A percentile compares a stretch with the other conserved stretches of the same genome.
Conservation (phyloP, 2,329 filamentous ascomycete species). For the Ophiostoma himal-ulmi region DNA sequence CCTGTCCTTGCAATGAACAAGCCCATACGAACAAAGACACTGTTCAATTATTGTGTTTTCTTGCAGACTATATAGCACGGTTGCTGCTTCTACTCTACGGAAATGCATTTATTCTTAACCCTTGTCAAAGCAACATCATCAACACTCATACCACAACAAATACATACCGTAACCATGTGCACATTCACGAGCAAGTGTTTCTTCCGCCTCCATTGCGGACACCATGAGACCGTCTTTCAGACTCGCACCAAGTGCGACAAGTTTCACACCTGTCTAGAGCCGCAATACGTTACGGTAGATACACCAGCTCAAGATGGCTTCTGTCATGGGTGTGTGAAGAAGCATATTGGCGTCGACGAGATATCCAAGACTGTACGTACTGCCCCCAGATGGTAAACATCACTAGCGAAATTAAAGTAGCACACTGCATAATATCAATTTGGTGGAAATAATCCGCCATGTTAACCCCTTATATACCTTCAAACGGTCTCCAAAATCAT, state of each 20-base stretch:
- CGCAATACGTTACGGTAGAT: not conserved
- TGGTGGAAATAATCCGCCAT: not conserved
- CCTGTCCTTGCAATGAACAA: not conserved
- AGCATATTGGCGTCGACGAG: not conserved
- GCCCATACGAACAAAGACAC: not conserved
- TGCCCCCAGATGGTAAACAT: not conserved
- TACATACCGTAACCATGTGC: not conserved
- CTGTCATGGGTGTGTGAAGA: not conserved
- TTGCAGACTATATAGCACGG: not conserved
- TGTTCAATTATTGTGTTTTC: not conserved
- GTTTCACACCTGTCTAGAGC: not conserved
- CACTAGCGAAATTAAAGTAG: not conserved
- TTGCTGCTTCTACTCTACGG: not conserved
- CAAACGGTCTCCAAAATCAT: not conserved
- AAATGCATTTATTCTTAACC: not conserved
- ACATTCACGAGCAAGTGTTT: slow-evolving; percentile 4
- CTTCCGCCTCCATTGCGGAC: not conserved
- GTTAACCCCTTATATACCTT: slow-evolving; percentile 1
- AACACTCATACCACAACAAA: not conserved
- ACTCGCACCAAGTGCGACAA: not conserved
- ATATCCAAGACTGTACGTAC: not conserved
- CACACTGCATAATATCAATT: not conserved
- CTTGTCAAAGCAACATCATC: not conserved
- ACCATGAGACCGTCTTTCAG: not conserved
- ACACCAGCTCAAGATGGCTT: not conserved